Evolutionary conservation across 2,329 filamentous ascomycete genomes (phyloP), one percentile per base, ranked within the genome.

Genomic region (Fusarium decemcellulare): DNA sequence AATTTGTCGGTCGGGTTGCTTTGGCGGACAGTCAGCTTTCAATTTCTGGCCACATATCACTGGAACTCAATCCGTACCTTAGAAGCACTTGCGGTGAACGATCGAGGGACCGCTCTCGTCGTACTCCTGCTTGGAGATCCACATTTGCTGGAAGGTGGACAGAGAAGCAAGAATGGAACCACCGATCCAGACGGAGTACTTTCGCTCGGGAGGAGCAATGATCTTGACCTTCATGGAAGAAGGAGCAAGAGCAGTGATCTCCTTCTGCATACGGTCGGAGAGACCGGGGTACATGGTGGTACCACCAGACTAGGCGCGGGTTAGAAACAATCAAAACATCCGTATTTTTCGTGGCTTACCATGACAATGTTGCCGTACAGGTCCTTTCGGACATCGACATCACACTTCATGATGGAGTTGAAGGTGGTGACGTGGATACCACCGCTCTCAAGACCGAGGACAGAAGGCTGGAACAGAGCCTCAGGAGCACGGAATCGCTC

Each of bases 171-270:
- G 88, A 88, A 99, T 99, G 85, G 96, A 99, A 91, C 96, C 96
- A 96, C 96, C 96, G 85, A 99, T 99, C 96, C 96, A 99, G 90
- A 99, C 96, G 73, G 96, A 98, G 94, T 99, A 99, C 91, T 99
- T 99, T 87, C 96, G 94, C 93, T 99, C 96, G 77, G 96, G 96
- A 79, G 96, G 96, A 88, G 96, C 96, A 84, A 99, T 98, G 88
- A 99, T 98, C 93, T 98, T 98, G 91, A 99, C 95, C 94, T 98
- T 98, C 96, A 99, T 98, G 81, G 95, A 98, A 75, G 96, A 98
- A 81, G 96, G 96, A 83, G 96, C 96, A 87, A 99, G 93, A 83
- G 95, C 93, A 84, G 95, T 98, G 85, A 99, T 98, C 90, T 99
- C 96, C 94, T 99, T 98, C 88, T 99, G 96, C 96, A 99, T 98